A percentile compares a stretch with the other conserved stretches of the same genome.
Evolutionary conservation across 257 asterid genomes (phyloP).

Genomic region (Haberlea rhodopensis): DNA sequence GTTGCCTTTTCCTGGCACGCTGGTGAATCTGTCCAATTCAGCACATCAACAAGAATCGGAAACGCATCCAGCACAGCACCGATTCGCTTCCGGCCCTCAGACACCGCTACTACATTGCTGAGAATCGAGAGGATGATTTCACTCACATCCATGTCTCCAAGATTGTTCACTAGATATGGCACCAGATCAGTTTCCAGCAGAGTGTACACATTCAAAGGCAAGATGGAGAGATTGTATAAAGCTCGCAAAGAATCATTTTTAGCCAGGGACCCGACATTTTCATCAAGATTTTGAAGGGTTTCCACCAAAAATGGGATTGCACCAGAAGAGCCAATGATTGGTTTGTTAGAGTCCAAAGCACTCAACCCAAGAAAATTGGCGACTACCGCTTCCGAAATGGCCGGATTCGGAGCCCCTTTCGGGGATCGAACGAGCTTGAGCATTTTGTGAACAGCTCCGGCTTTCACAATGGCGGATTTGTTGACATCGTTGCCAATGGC

Average conservation of each 20-base stretch:
- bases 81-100: slow-evolving; percentile 69
- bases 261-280: slow-evolving; percentile 32
- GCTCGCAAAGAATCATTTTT: slow-evolving; percentile 71
- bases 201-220: slow-evolving; percentile 37
- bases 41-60: slow-evolving; percentile 53
- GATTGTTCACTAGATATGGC: slow-evolving; percentile 43
- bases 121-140: slow-evolving; percentile 72
- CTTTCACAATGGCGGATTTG: slow-evolving; percentile 81
- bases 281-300: slow-evolving; percentile 31
- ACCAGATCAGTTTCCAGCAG: slow-evolving; percentile 54
- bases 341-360: slow-evolving; percentile 77
- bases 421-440: slow-evolving; percentile 49
- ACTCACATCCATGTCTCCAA: slow-evolving; percentile 72
- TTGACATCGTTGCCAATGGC: slow-evolving; percentile 70
- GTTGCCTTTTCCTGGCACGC: slow-evolving; percentile 83
- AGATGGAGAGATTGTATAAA: slow-evolving; percentile 76
- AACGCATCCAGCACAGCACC: slow-evolving; percentile 50
- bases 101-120: slow-evolving; percentile 51
- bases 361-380: slow-evolving; percentile 86
- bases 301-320: slow-evolving; percentile 62
- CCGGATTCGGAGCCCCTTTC: slow-evolving; percentile 27
- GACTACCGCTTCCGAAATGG: slow-evolving; percentile 56
- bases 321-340: slow-evolving; percentile 73
- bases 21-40: slow-evolving; percentile 76
- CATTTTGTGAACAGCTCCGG: slow-evolving; percentile 85